These are phyloP conservation scores for Diaporthe vaccinii DNA, from an alignment of 2,329 filamentous ascomycete species.

Conservation along the genomic window DNA sequence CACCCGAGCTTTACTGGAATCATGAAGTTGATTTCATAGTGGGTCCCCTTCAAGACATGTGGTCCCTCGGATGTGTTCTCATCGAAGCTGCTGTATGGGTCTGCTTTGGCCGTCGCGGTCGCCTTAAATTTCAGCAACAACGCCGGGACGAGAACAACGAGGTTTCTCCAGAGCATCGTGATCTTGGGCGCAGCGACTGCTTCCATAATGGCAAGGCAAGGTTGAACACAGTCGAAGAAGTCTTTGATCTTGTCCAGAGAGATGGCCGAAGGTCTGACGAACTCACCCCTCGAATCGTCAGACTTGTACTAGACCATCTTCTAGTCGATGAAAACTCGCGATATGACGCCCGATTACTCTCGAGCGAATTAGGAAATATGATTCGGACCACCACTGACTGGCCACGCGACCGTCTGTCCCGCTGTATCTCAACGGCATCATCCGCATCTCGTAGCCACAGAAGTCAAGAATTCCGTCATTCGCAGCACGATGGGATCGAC, in stretches of 20 bases:
- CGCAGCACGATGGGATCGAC: not conserved
- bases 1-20: conserved; percentile 12
- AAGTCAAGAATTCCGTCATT: not conserved
- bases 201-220: not conserved
- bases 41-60: not conserved
- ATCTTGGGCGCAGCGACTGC: not conserved
- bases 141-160: not conserved
- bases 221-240: not conserved
- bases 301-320: not conserved
- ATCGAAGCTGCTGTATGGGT: conserved; percentile 18
- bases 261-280: conserved; percentile 14
- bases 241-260: not conserved
- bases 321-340: not conserved
- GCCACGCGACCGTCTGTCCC: too few relatives aligned
- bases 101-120: not conserved
- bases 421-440: not conserved
- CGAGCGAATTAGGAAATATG: not conserved
- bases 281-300: not conserved
- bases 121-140: not conserved
- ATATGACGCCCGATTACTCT: not conserved
- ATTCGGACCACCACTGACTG: not conserved
- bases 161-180: not conserved
- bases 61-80: conserved; percentile 15
- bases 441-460: not conserved
- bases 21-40: not conserved